phyloP scores from a whole-genome alignment of 2,329 filamentous ascomycete genomes.

The Acrocalymma vagum region DNA sequence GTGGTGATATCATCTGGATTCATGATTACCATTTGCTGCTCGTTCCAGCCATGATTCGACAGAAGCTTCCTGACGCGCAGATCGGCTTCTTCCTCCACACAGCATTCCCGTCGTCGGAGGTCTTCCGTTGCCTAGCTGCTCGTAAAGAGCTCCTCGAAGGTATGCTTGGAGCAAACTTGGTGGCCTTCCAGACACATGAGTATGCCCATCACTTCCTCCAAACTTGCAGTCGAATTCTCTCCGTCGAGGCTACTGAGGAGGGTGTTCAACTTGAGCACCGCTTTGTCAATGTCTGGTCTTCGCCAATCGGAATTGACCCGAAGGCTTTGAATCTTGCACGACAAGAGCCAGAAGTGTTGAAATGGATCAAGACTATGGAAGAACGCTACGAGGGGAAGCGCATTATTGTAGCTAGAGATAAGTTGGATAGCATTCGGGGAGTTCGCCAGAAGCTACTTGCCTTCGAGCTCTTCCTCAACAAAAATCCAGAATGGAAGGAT shows the following conservation, averaged over 20 bases:
- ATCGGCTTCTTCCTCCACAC: slow-evolving; percentile 97
- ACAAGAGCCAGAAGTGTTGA: slow-evolving; percentile 74
- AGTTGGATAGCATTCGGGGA: slow-evolving; percentile 90
- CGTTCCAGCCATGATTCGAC: slow-evolving; percentile 87
- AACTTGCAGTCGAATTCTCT: slow-evolving; percentile 89
- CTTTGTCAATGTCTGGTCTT: slow-evolving; percentile 86
- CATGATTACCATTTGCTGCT: slow-evolving; percentile 95
- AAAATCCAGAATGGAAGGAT: slow-evolving; percentile 88
- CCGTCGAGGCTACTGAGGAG: slow-evolving; percentile 87
- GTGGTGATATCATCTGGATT: slow-evolving; percentile 91
- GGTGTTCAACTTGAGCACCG: slow-evolving; percentile 91
- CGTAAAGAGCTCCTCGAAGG: slow-evolving; percentile 89
- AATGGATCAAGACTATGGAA: slow-evolving; percentile 81
- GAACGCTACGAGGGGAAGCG: slow-evolving; percentile 88
- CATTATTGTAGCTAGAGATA: slow-evolving; percentile 91
- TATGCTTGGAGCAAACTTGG: slow-evolving; percentile 89
- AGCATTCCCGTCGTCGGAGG: slow-evolving; percentile 94
- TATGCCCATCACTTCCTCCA: slow-evolving; percentile 95
- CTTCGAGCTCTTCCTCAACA: slow-evolving; percentile 93
- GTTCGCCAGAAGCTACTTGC: slow-evolving; percentile 92
- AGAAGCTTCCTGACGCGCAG: slow-evolving; percentile 89
- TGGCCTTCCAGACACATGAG: slow-evolving; percentile 93
- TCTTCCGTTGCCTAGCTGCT: slow-evolving; percentile 89
- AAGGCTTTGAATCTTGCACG: slow-evolving; percentile 76
- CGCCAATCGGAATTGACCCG: slow-evolving; percentile 92